Percentiles rank a stretch among this genome's conserved stretches.
These are phyloP conservation scores for Prunus kanzakura DNA, from an alignment of 306 rosid genomes.

Conservation along the genomic window DNA sequence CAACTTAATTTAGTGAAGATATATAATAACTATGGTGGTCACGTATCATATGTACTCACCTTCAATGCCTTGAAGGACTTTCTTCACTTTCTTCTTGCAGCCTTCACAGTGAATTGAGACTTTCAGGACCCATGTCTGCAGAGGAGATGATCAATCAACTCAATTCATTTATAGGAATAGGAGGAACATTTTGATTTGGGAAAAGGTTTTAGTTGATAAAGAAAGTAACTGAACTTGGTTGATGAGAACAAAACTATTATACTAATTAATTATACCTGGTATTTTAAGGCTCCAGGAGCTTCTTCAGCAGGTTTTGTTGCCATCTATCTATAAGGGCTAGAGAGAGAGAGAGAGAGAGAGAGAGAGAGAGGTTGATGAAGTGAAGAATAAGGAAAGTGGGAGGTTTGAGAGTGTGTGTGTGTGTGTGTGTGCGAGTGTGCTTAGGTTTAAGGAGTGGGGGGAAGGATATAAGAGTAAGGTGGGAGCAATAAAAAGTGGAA, in stretches of 20 bases:
- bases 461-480: slow-evolving; percentile 16
- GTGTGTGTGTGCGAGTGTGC: slow-evolving; percentile 21
- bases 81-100: slow-evolving; percentile 81
- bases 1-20: not conserved
- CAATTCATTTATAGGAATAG: no score
- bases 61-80: slow-evolving; percentile 75
- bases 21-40: not conserved
- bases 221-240: no score
- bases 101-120: slow-evolving; percentile 94
- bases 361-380: slow-evolving; percentile 11
- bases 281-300: slow-evolving; percentile 56
- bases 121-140: slow-evolving; percentile 76
- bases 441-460: slow-evolving; percentile 16
- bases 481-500: slow-evolving; percentile 12
- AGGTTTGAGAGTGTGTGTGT: not conserved
- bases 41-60: slow-evolving; percentile 27
- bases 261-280: slow-evolving; percentile 41
- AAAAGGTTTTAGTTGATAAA: not conserved
- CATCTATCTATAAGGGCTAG: slow-evolving; percentile 25
- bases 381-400: slow-evolving; percentile 23
- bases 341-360: slow-evolving; percentile 19
- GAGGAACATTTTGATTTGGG: not conserved
- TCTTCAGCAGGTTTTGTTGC: slow-evolving; percentile 55
- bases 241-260: not conserved
- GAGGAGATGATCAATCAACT: not conserved